Conservation (phyloP, 306 rosid genomes). For the Vicia faba region DNA sequence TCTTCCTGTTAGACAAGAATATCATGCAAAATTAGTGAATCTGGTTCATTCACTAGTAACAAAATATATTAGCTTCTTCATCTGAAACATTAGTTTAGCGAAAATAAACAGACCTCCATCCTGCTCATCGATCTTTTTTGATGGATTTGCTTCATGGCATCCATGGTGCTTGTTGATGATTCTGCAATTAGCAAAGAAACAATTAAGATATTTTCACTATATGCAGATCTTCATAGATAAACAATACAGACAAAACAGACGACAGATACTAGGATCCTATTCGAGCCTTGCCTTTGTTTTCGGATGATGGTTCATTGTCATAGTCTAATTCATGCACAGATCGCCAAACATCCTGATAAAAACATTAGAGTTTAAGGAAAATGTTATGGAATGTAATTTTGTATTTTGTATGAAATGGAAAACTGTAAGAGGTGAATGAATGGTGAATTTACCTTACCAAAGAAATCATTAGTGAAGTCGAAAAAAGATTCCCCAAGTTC, state of each 20-base stretch:
- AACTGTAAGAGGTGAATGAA: conserved; percentile 31
- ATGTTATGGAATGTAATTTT: conserved; percentile 29
- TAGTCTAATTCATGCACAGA: conserved; percentile 48
- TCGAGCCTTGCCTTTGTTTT: conserved; percentile 64
- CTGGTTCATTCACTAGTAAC: neutral
- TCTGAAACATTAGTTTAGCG: neutral
- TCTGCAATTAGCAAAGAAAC: conserved; percentile 52
- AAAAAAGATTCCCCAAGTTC: conserved; percentile 72
- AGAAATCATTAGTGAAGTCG: conserved; percentile 60
- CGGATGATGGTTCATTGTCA: conserved; percentile 48
- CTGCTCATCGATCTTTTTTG: conserved; percentile 80
- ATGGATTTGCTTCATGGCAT: conserved; percentile 62
- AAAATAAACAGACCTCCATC: conserved; percentile 65
- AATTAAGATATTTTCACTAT: conserved; percentile 34
- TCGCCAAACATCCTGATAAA: conserved; percentile 74
- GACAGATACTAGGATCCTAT: conserved; percentile 31
- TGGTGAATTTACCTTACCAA: conserved; percentile 75
- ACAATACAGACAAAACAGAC: conserved; percentile 24
- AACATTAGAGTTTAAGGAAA: conserved; percentile 30
- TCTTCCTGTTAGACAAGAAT: conserved; percentile 53
- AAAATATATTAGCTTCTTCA: neutral
- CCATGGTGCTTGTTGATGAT: conserved; percentile 60
- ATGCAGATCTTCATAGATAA: conserved; percentile 8
- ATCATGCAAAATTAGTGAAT: conserved; percentile 31
- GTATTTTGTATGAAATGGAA: conserved; percentile 28